Base-by-base conservation (phyloP, 1,284 basidiomycete genomes). In the Sporisorium iseilematis-ciliati region DNA sequence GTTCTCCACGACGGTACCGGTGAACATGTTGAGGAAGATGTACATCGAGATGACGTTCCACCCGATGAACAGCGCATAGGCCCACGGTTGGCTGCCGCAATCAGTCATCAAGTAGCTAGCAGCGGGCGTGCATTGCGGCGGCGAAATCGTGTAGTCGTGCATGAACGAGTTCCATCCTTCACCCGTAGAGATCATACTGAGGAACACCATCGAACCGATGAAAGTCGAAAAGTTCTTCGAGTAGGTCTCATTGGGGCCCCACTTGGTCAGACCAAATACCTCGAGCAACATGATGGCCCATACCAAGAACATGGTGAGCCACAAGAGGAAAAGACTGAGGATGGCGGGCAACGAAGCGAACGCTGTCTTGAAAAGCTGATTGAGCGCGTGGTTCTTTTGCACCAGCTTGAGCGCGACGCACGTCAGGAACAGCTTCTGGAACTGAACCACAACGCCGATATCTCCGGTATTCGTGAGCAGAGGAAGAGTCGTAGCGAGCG, bases 11-110 rank as follows among this genome's bases (percentile, higher is more conserved):
- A 98, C 93, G 71, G 95, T 93, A 92, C 91, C 91, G 89, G 77
- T 70, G 46, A 80, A 62, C 63, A 80, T 91, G 87, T 97, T 97
- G 78, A 94, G 89, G 87, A 98, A 95, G 67, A 74, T 76, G 67
- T 58, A 41, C 93, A 97, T 97, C 89, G 93, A 95, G 53, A 98
- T 88, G 42, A 99, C 87, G 84, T 98, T 98, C 96, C 96, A 99
- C 0, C 92, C 90, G 79, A 97, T 97, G 87, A 97, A 98, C 29
- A 99, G 87, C 0, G 89, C 88, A 84, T 92, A 95, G 0, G 95
- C 91, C 92, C 95, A 97, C 4, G 88, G 88, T 8, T 89, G 86
- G 78, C 92, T 95, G 14, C 96, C 96, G 79, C 96, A 99, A 85
- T 99, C 96, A 0, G 93, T 92, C 33, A 91, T 88, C 7, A 89